A percentile compares a stretch with the other conserved stretches of the same genome.
Evolutionary conservation across 805 yeast species (phyloP).

Genomic region (Saccharomycopsis vini): DNA sequence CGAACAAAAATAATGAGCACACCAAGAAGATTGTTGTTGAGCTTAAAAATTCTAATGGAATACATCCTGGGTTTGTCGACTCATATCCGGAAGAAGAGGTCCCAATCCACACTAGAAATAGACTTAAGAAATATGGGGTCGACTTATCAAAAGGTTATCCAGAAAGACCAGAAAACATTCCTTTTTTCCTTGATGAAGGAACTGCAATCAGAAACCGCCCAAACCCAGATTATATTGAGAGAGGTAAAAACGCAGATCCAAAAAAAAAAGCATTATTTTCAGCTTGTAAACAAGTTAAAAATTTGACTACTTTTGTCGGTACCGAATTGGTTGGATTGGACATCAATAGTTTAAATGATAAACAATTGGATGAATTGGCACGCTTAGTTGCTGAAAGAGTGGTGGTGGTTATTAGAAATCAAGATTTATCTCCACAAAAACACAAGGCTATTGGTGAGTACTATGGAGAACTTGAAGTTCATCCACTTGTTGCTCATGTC

Average conservation of each 20-base stretch:
- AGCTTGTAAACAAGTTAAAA: slow-evolving; percentile 33
- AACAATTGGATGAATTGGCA: slow-evolving; percentile 40
- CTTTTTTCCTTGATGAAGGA: slow-evolving; percentile 34
- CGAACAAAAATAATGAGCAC: no score
- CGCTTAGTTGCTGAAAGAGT: slow-evolving; percentile 38
- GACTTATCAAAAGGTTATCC: slow-evolving; percentile 35
- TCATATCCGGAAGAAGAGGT: slow-evolving; percentile 11
- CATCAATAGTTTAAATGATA: slow-evolving; percentile 31
- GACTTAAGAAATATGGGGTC: slow-evolving; percentile 28
- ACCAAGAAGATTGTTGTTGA: neutral
- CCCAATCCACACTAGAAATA: slow-evolving; percentile 23
- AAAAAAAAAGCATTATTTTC: slow-evolving; percentile 31
- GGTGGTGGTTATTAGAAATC: slow-evolving; percentile 42
- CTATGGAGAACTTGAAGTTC: slow-evolving; percentile 37
- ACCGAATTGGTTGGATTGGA: slow-evolving; percentile 42
- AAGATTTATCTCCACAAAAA: slow-evolving; percentile 34
- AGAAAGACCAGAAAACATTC: slow-evolving; percentile 29
- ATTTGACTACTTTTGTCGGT: slow-evolving; percentile 38
- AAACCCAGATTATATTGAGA: slow-evolving; percentile 26
- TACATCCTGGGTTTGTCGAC: slow-evolving; percentile 11
- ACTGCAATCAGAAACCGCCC: slow-evolving; percentile 29
- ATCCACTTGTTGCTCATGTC: slow-evolving; percentile 29
- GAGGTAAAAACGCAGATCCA: slow-evolving; percentile 30
- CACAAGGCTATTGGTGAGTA: slow-evolving; percentile 38
- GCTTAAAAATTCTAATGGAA: slow-evolving; percentile 5